Conservation (phyloP, 441 rosid species). For the Brassica hybrid region DNA sequence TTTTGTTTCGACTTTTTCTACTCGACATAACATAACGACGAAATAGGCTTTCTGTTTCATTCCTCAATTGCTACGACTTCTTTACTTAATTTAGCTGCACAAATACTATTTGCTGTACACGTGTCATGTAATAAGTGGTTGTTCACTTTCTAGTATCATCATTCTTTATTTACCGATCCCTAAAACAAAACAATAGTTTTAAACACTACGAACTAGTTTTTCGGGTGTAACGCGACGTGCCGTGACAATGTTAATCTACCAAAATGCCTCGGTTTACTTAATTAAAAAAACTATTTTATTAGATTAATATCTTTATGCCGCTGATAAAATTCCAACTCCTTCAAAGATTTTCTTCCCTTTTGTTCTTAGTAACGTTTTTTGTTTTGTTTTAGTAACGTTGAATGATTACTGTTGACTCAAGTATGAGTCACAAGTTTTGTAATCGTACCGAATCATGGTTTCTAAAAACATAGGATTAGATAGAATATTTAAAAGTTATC, state of each 20-base stretch:
- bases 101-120: conserved; percentile 26
- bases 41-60: conserved; percentile 31
- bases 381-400: too few relatives aligned
- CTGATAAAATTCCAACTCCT: neutral
- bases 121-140: conserved; percentile 20
- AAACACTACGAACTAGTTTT: neutral
- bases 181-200: conserved; percentile 25
- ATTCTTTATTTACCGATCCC: conserved; percentile 24
- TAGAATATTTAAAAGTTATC: neutral
- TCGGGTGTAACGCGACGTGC: conserved; percentile 43
- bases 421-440: neutral
- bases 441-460: too few relatives aligned
- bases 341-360: too few relatives aligned
- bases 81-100: conserved; percentile 24
- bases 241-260: conserved; percentile 25
- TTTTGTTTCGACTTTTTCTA: neutral
- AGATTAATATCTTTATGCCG: neutral
- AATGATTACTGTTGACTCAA: too few relatives aligned
- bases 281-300: neutral
- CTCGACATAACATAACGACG: conserved; percentile 35
- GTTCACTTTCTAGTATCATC: conserved; percentile 27
- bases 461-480: too few relatives aligned
- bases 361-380: too few relatives aligned
- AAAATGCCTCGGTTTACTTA: neutral
- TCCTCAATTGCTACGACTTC: conserved; percentile 5